Evolutionary conservation across 352 stramenopile species (phyloP), one percentile per base, ranked within the genome.

Genomic region (Plasmopara muralis): DNA sequence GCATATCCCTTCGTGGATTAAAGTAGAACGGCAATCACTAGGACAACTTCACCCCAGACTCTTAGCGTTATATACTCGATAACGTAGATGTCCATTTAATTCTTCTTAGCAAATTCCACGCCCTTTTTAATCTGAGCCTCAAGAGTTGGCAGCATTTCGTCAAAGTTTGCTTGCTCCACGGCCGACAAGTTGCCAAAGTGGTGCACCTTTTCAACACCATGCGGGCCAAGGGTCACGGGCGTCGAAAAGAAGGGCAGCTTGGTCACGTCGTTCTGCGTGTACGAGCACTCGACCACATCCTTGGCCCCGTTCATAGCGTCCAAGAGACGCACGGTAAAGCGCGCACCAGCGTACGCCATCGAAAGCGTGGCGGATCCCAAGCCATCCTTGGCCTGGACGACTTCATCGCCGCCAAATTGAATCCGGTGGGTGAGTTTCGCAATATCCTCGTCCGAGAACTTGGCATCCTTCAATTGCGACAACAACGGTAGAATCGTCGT

Each of bases 401-500:
- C 97, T 72, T 99, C 97, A 56, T 93, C 83, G 34, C 83, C 83
- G 38, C 83, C 83, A 60, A 93, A 93, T 68, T 97, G 95, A 66
- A 98, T 98, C 63, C 95, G 85, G 72, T 99, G 83, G 39, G 96
- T 99, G 43, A 99, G 73, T 25, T 80, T 85, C 14, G 93, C 85
- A 45, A 98, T 85, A 53, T 98, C 85, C 41, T 97, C 91, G 55
- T 98, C 88, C 28, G 84, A 80, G 67, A 98, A 98, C 57, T 85
- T 89, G 47, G 92, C 93, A 60, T 83, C 87, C 59, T 84, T 59
- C 34, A 99, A 68, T 78, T 98, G 95, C 49, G 94, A 99, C 47
- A 99, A 93, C 33, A 99, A 74, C 37, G 97, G 97, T 54, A 99
- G 72, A 76, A 99, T 99, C 46, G 97, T 99, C 50, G 96, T 99